A percentile compares a stretch with the other conserved stretches of the same genome.
These are phyloP conservation scores for Cocos nucifera DNA, from an alignment of 176 grass and related monocot genomes.

Conservation along the genomic window DNA sequence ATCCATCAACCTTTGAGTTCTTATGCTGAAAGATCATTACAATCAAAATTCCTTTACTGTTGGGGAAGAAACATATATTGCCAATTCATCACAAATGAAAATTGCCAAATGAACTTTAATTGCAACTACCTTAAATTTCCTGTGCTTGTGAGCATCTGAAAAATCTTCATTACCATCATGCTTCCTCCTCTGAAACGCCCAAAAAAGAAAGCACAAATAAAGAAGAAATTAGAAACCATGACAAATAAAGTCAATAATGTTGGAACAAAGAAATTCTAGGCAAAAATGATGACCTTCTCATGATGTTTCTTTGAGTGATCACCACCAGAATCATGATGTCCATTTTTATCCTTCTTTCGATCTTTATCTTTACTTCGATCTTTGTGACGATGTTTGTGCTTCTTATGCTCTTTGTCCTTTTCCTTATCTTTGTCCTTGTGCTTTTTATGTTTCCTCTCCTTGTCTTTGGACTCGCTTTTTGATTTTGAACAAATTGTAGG, in stretches of 20 bases:
- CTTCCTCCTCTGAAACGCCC: slow-evolving; percentile 26
- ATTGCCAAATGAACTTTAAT: too few species aligned
- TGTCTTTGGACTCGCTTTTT: slow-evolving; percentile 16
- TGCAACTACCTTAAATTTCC: slow-evolving; percentile 26
- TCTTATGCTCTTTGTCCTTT: slow-evolving; percentile 21
- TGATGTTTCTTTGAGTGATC: slow-evolving; percentile 89
- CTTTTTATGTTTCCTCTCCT: slow-evolving; percentile 28
- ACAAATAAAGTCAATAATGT: slow-evolving; percentile 5
- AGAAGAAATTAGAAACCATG: neutral
- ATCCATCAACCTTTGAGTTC: too few species aligned
- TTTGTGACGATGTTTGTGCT: slow-evolving; percentile 22
- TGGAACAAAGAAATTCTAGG: neutral
- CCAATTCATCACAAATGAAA: too few species aligned
- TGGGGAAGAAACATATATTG: too few species aligned
- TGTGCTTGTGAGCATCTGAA: slow-evolving; percentile 30
- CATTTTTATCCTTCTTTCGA: slow-evolving; percentile 53
- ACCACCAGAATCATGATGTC: slow-evolving; percentile 61
- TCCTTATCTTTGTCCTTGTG: slow-evolving; percentile 16
- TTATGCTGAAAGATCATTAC: too few species aligned
- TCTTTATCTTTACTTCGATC: slow-evolving; percentile 17
- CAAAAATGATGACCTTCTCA: slow-evolving; percentile 48
- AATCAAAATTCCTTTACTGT: too few species aligned
- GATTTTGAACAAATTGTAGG: slow-evolving; percentile 27
- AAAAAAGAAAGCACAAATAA: too few species aligned
- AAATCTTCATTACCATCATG: slow-evolving; percentile 35